Percentiles rank a stretch among this genome's conserved stretches.
These are phyloP conservation scores for Quercus variabilis DNA, from an alignment of 306 rosid species.

Conservation along the genomic window DNA sequence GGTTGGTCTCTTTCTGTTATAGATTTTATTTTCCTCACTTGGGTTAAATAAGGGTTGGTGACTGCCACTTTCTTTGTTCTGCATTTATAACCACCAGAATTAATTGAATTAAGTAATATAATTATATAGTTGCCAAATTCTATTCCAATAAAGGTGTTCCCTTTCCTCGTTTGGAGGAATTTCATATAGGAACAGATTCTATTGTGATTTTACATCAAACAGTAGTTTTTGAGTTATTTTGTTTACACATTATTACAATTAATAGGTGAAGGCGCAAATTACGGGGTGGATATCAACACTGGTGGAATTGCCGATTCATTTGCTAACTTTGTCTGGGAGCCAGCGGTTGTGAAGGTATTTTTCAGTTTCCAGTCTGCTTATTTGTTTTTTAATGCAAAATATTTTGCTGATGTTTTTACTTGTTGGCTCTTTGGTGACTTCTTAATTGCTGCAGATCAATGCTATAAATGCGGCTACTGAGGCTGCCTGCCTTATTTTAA, in stretches of 20 bases:
- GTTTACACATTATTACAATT: not conserved
- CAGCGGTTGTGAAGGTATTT: slow-evolving; percentile 88
- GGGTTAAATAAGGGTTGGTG: not conserved
- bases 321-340: slow-evolving; percentile 99
- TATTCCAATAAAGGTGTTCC: not conserved
- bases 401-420: slow-evolving; percentile 13
- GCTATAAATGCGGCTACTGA: slow-evolving; percentile 99
- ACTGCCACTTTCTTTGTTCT: not conserved
- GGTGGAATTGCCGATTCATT: slow-evolving; percentile 95
- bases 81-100: not conserved
- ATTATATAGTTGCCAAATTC: not conserved
- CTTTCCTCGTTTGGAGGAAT: not conserved
- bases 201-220: not conserved
- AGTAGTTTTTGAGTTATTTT: not conserved
- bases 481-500: slow-evolving; percentile 91
- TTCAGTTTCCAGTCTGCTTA: not conserved
- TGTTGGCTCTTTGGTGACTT: not conserved
- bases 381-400: not conserved
- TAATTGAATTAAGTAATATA: not conserved
- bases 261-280: slow-evolving; percentile 86
- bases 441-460: slow-evolving; percentile 73
- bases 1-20: slow-evolving; percentile 35
- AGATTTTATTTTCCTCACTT: not conserved
- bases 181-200: not conserved
- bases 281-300: slow-evolving; percentile 87